These are phyloP conservation scores for Barnettozyma siamensis DNA, from an alignment of 805 yeast genomes.

Conservation along the genomic window DNA sequence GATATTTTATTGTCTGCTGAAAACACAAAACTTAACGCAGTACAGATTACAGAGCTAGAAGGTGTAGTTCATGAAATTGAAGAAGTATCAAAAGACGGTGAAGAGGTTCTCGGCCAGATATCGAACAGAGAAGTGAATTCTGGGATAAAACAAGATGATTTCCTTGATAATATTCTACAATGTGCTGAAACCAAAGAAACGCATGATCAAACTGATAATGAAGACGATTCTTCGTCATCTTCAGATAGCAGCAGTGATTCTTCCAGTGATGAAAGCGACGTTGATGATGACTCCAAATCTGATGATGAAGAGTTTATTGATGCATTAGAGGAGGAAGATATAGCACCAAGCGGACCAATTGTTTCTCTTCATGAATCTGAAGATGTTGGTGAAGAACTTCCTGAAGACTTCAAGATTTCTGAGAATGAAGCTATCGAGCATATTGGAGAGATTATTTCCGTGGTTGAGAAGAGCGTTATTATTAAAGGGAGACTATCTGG, in stretches of 20 bases:
- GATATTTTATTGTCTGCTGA: no score
- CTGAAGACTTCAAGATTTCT: slow-evolving; percentile 56
- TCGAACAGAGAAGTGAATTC: not conserved
- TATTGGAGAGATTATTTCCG: slow-evolving; percentile 62
- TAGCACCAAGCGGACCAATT: slow-evolving; percentile 44
- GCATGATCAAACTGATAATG: not conserved
- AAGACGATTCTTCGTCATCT: slow-evolving; percentile 3
- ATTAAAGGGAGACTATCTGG: slow-evolving; percentile 73
- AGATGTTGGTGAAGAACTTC: slow-evolving; percentile 62
- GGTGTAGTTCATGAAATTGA: no score
- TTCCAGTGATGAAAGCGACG: slow-evolving; percentile 3
- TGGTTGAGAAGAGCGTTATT: slow-evolving; percentile 68
- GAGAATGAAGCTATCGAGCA: slow-evolving; percentile 61
- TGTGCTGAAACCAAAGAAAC: not conserved
- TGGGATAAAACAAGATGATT: not conserved
- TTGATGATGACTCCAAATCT: slow-evolving; percentile 3
- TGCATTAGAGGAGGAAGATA: slow-evolving; percentile 15
- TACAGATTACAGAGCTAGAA: no score
- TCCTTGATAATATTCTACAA: slow-evolving; percentile 5
- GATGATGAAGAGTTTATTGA: slow-evolving; percentile 7
- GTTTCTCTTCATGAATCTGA: slow-evolving; percentile 76
- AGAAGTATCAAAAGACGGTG: not conserved
- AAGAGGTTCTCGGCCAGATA: not conserved
- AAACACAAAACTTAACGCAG: no score
- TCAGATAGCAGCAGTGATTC: slow-evolving; percentile 16